A percentile compares a stretch with the other conserved stretches of the same genome.
Evolutionary conservation across 2,329 filamentous ascomycete genomes (phyloP).

Genomic region (Emmonsiellopsis sp.): DNA sequence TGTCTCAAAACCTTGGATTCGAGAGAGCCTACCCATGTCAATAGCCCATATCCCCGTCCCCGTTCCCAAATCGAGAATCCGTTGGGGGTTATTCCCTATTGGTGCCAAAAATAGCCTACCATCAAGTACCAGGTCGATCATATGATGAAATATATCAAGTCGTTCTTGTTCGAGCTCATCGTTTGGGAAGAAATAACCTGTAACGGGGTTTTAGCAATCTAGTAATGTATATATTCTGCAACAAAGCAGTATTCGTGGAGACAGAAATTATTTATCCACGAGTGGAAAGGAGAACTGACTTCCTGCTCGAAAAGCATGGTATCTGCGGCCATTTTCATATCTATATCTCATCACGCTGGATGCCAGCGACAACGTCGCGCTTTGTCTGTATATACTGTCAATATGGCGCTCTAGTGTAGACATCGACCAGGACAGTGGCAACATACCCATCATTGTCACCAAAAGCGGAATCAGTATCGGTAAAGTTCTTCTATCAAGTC

Average conservation of each 20-base stretch:
- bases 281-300: conserved; percentile 4
- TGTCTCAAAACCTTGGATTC: neutral
- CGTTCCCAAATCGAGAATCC: conserved; percentile 43
- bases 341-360: conserved; percentile 10
- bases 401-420: neutral
- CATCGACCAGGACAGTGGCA: neutral
- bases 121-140: conserved; percentile 39
- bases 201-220: conserved; percentile 4
- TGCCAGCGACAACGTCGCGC: conserved; percentile 6
- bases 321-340: conserved; percentile 14
- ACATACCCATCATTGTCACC: neutral
- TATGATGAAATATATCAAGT: conserved; percentile 21
- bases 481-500: neutral
- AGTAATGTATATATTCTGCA: neutral
- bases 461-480: neutral
- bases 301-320: conserved; percentile 10
- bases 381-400: conserved; percentile 3
- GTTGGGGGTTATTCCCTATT: conserved; percentile 24
- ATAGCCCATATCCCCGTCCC: conserved; percentile 26
- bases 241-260: neutral
- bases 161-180: conserved; percentile 14
- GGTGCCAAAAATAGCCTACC: conserved; percentile 39
- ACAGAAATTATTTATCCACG: neutral
- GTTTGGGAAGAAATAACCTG: conserved; percentile 9
- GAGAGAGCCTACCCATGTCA: conserved; percentile 17